Conservation (phyloP, 768 basidiomycete species). For the Clavulina sp. region DNA sequence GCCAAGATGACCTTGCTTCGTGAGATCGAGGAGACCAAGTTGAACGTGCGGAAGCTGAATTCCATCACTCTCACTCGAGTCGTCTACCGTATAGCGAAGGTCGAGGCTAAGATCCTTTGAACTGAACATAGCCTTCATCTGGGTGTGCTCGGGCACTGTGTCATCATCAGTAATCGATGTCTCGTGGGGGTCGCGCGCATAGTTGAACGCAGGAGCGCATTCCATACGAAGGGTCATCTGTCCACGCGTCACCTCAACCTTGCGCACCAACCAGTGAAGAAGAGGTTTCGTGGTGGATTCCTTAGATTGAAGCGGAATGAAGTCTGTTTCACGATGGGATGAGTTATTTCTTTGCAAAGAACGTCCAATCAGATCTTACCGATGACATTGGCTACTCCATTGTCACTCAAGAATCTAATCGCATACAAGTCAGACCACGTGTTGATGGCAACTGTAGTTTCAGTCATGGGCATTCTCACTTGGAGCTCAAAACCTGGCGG, state of each 20-base stretch:
- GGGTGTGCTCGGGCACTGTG: constrained; percentile 16
- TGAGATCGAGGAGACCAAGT: constrained; percentile 24
- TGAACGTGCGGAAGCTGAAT: constrained; percentile 35
- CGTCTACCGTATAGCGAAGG: constrained; percentile 54
- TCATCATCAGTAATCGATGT: constrained; percentile 24
- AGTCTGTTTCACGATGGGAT: constrained; percentile 37
- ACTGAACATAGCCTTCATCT: constrained; percentile 45
- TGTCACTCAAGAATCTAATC: constrained; percentile 56
- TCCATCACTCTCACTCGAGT: constrained; percentile 28
- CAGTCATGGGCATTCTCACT: background rate
- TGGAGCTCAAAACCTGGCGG: constrained; percentile 44
- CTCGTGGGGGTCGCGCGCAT: constrained; percentile 60
- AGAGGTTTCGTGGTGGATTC: constrained; percentile 32
- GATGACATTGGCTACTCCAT: constrained; percentile 73
- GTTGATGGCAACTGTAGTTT: background rate
- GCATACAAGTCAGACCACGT: constrained; percentile 1
- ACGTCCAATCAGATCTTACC: constrained; percentile 24
- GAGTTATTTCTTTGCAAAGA: too few species aligned
- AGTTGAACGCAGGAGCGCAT: constrained; percentile 93
- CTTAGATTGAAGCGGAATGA: constrained; percentile 43
- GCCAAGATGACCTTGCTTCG: constrained; percentile 46
- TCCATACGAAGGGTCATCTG: constrained; percentile 63
- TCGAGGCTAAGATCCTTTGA: constrained; percentile 46
- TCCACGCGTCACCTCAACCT: constrained; percentile 69
- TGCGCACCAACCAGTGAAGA: constrained; percentile 69